Evolutionary conservation across 2,329 filamentous ascomycete species (phyloP).

Genomic region (Lachnellula hyalina): DNA sequence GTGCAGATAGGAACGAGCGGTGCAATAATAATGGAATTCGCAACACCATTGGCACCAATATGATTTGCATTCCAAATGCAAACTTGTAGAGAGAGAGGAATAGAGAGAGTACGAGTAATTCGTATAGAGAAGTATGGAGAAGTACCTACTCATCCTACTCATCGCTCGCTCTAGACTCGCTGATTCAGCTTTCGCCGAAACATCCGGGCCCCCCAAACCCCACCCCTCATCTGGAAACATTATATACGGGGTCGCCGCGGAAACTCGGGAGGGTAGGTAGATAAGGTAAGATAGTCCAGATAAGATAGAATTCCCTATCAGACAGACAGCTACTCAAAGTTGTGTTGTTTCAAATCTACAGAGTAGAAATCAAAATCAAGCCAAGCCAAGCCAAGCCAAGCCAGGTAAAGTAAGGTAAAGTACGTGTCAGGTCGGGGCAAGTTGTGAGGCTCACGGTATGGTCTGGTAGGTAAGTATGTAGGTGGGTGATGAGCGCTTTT

Average conservation of each 20-base stretch:
- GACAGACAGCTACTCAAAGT: not conserved
- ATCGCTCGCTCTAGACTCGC: constrained; percentile 1
- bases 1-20: not conserved
- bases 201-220: not conserved
- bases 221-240: not conserved
- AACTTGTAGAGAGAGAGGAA: no score
- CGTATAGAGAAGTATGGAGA: no score
- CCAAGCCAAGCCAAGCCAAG: no score
- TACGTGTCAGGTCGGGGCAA: not conserved
- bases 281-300: no score
- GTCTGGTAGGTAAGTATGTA: not conserved
- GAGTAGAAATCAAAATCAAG: not conserved
- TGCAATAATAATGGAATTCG: not conserved
- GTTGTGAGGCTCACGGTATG: not conserved
- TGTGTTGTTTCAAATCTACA: no score
- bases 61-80: not conserved
- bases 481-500: not conserved
- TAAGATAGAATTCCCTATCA: not conserved
- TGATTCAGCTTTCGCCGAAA: not conserved
- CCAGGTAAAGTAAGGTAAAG: not conserved
- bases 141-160: no score
- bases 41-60: not conserved
- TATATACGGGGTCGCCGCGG: not conserved
- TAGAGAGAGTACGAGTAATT: no score
- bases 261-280: not conserved